phyloP scores from a whole-genome alignment of 78 protist species.

The Chrysochromulina tobinii region DNA sequence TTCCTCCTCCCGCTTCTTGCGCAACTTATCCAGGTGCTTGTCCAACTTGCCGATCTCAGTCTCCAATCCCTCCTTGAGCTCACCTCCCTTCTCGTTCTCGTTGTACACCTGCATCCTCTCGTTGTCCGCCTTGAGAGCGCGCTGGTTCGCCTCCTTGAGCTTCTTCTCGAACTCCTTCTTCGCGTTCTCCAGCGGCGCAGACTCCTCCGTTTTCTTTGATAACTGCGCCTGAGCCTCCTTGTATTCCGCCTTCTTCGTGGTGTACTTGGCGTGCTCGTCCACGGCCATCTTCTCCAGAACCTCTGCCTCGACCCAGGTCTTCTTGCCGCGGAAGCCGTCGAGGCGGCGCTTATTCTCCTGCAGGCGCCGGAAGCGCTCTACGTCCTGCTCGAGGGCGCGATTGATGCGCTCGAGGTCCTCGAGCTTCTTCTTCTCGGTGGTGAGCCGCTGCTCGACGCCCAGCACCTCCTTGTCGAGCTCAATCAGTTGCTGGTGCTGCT shows the following conservation, averaged over 20 bases:
- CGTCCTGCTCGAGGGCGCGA: slow-evolving; percentile 68
- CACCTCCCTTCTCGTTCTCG: no score
- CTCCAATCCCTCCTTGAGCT: no score
- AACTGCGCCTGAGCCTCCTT: not conserved
- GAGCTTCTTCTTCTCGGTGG: not conserved
- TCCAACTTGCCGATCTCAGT: no score
- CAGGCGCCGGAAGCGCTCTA: slow-evolving; percentile 64
- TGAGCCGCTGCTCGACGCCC: not conserved
- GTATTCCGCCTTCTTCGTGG: not conserved
- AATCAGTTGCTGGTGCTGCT: not conserved
- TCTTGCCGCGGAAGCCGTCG: not conserved
- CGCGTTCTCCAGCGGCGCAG: no score
- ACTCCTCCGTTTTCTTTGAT: no score
- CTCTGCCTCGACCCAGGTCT: slow-evolving; percentile 22
- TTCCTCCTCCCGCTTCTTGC: no score
- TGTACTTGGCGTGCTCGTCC: no score
- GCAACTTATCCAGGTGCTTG: no score
- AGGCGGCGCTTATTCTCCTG: slow-evolving; percentile 21
- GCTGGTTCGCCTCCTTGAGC: no score
- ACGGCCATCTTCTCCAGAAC: slow-evolving; percentile 52
- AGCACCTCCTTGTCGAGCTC: not conserved
- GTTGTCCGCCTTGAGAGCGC: no score
- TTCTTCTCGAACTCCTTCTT: no score
- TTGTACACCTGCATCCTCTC: no score
- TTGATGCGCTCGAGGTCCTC: slow-evolving; percentile 58